These are phyloP conservation scores for Parathielavia appendiculata DNA, from an alignment of 495 filamentous ascomycete species.

Conservation along the genomic window DNA sequence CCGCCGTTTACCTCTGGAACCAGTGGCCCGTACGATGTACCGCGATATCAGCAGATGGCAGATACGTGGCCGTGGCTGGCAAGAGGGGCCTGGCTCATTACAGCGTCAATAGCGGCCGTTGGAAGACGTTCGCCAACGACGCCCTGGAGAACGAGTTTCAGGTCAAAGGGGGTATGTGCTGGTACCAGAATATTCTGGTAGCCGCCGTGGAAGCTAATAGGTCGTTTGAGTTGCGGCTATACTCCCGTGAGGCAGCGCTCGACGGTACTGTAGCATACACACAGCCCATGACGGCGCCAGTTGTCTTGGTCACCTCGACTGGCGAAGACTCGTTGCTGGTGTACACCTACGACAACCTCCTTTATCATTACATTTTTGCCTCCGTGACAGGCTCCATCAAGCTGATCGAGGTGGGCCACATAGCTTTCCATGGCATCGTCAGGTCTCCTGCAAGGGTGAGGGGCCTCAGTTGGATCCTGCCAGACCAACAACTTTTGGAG, in stretches of 20 bases:
- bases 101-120: constrained; percentile 86
- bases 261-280: constrained; percentile 65
- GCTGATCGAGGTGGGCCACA: constrained; percentile 88
- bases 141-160: constrained; percentile 82
- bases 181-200: constrained; percentile 94
- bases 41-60: constrained; percentile 82
- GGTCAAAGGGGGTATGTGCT: constrained; percentile 94
- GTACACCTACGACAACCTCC: constrained; percentile 92
- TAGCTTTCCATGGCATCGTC: constrained; percentile 94
- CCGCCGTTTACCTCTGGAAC: constrained; percentile 72
- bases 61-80: constrained; percentile 95
- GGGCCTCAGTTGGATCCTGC: constrained; percentile 91
- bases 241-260: constrained; percentile 80
- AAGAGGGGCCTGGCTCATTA: constrained; percentile 90
- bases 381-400: constrained; percentile 61
- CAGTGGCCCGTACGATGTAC: constrained; percentile 89
- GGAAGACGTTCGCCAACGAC: constrained; percentile 87
- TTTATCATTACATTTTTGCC: constrained; percentile 90
- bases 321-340: constrained; percentile 93
- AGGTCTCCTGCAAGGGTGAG: constrained; percentile 86
- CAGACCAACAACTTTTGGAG: constrained; percentile 81
- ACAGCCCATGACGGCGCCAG: constrained; percentile 73
- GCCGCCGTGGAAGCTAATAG: constrained; percentile 84
- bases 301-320: constrained; percentile 78
- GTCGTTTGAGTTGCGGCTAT: constrained; percentile 83